Evolutionary conservation across 2,329 filamentous ascomycete genomes (phyloP).

Genomic region (Penicillium occitanis): DNA sequence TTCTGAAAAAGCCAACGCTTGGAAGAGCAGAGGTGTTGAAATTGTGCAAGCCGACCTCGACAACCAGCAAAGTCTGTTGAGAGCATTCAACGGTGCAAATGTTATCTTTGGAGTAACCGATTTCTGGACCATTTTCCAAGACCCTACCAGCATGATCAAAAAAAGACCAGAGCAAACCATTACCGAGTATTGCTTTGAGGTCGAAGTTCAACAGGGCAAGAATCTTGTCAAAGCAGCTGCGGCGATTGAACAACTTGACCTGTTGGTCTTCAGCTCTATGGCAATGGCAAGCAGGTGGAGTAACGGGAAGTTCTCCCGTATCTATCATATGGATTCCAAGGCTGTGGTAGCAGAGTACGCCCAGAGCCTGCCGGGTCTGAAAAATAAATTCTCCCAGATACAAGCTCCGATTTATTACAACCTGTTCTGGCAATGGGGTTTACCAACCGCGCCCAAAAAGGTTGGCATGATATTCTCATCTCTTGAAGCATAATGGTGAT

Average conservation of each 20-base stretch:
- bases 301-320: conserved; percentile 2
- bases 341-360: conserved; percentile 7
- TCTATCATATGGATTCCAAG: conserved; percentile 18
- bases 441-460: conserved; percentile 12
- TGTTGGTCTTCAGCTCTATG: conserved; percentile 14
- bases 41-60: conserved; percentile 15
- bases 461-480: neutral
- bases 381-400: conserved; percentile 16
- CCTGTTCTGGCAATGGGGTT: conserved; percentile 13
- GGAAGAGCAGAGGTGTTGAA: conserved; percentile 7
- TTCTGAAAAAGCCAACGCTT: neutral
- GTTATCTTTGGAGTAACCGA: conserved; percentile 16
- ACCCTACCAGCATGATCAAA: conserved; percentile 7
- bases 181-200: conserved; percentile 11
- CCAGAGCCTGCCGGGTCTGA: neutral
- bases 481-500: neutral
- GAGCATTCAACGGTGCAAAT: conserved; percentile 8
- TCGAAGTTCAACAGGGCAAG: conserved; percentile 16
- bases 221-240: conserved; percentile 13
- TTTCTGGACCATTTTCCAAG: conserved; percentile 16
- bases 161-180: conserved; percentile 2
- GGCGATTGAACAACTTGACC: neutral
- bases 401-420: conserved; percentile 16
- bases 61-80: neutral
- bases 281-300: conserved; percentile 8